Evolutionary conservation across 305 asterid genomes (phyloP).

Genomic region (Solanum hybrid): DNA sequence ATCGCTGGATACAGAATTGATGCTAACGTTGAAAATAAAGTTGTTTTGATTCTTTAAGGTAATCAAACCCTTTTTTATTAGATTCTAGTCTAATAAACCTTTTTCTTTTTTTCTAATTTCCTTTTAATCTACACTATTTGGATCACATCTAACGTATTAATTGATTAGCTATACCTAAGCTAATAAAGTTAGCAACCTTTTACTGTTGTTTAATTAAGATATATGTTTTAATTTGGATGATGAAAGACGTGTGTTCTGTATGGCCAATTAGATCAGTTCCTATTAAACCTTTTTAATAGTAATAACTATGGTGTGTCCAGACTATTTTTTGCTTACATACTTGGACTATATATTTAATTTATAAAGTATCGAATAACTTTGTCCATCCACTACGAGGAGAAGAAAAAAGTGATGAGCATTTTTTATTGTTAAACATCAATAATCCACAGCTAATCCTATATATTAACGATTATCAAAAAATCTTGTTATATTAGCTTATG

Average conservation of each 20-base stretch:
- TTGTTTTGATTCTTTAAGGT: constrained; percentile 3
- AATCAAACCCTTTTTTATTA: not conserved
- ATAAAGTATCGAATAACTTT: not conserved
- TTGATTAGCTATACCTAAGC: not conserved
- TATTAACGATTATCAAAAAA: not conserved
- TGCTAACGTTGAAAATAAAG: constrained; percentile 4
- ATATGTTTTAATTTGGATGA: not conserved
- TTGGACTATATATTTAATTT: not conserved
- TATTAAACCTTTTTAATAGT: not conserved
- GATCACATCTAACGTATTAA: not conserved
- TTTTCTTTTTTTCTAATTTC: not conserved
- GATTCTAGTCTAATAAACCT: not conserved
- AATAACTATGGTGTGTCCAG: too few species aligned
- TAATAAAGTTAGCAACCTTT: not conserved
- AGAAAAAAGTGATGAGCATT: not conserved
- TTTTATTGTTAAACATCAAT: not conserved
- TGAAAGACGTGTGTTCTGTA: not conserved
- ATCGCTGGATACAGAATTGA: not conserved
- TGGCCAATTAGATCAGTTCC: not conserved
- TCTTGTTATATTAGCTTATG: not conserved
- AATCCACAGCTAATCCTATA: not conserved
- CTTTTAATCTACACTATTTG: not conserved
- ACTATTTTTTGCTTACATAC: not conserved
- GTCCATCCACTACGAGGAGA: not conserved
- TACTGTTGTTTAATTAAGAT: not conserved